Evolutionary conservation across 345 rosid species (phyloP), one percentile per base, ranked within the genome.

Genomic region (Gossypium mustelinum): DNA sequence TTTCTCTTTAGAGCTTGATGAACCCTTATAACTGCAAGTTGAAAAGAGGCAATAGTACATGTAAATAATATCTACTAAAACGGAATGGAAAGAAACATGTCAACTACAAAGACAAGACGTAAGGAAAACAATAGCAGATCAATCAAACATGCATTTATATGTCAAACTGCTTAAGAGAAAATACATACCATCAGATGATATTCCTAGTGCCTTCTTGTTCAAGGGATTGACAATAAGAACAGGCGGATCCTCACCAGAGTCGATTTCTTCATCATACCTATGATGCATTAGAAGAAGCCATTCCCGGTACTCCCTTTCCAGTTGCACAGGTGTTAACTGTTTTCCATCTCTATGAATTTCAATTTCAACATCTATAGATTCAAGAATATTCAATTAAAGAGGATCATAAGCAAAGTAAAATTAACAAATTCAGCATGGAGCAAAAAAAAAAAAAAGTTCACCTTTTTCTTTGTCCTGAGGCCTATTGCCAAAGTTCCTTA

Each of bases 221-320:
- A 74, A 29, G 52, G 87, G 82, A 59, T 44, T 70, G 45, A 86
- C 68, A 43, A 92, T 45, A 67, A 84, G 69, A 67, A 83, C 57
- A 22, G 89, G 85, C 22, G 84, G 84, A 85, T 88, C 97, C 77
- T 76, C 89, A 48, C 89, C 92, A 9, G 80, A 62, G n/a, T 67
- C 77, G 41, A 82, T 77, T 74, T 92, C 97, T 81, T 83, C 84
- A 75, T 92, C 97, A 77, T 88, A 87, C 27, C 10, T 62, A 5
- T 75, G 66, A 81, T 92, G 97, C 93, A 92, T 92, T 66, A 81
- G 74, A 55, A 85, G 69, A 81, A 92, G 82, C 97, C 97, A 92
- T 4, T 85, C 84, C 77, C 79, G 81, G 82, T 86, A 90, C 56
- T 78, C 85, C 75, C 82, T 84, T 75, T 88, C 94, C 74, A 92